Conservation (phyloP, 257 asterid genomes). For the Petunia axillaris region DNA sequence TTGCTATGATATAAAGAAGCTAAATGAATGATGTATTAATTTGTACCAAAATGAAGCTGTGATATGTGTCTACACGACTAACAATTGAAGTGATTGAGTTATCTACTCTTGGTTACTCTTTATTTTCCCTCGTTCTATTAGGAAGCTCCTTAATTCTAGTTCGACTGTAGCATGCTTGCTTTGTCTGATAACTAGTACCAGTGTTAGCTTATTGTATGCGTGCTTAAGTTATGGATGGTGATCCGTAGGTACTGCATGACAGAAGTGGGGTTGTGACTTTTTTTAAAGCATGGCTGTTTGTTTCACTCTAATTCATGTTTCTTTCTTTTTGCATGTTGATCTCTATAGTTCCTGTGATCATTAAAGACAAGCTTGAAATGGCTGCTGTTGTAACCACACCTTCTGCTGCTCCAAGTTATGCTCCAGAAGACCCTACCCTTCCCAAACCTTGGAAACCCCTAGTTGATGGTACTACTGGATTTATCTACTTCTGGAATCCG, state of each 20-base stretch:
- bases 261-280: neutral
- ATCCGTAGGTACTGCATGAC: neutral
- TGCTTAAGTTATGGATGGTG: neutral
- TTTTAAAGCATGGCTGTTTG: neutral
- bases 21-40: neutral
- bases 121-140: too few species aligned
- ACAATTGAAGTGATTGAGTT: slow-evolving; percentile 3
- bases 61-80: neutral
- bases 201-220: neutral
- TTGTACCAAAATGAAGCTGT: slow-evolving; percentile 1
- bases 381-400: slow-evolving; percentile 59
- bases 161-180: neutral
- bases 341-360: neutral
- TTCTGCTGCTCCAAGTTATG: slow-evolving; percentile 62
- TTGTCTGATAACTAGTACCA: neutral
- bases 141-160: neutral
- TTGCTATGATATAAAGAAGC: neutral
- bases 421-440: slow-evolving; percentile 95
- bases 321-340: too few species aligned
- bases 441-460: slow-evolving; percentile 98
- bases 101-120: neutral
- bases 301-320: slow-evolving; percentile 1
- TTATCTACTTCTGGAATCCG: slow-evolving; percentile 93
- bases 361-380: slow-evolving; percentile 48
- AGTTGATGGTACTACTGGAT: slow-evolving; percentile 86